Percentiles rank a stretch among this genome's conserved stretches.
phyloP scores from a whole-genome alignment of 2,329 filamentous ascomycete genomes.

The Hypoxylon sp. region DNA sequence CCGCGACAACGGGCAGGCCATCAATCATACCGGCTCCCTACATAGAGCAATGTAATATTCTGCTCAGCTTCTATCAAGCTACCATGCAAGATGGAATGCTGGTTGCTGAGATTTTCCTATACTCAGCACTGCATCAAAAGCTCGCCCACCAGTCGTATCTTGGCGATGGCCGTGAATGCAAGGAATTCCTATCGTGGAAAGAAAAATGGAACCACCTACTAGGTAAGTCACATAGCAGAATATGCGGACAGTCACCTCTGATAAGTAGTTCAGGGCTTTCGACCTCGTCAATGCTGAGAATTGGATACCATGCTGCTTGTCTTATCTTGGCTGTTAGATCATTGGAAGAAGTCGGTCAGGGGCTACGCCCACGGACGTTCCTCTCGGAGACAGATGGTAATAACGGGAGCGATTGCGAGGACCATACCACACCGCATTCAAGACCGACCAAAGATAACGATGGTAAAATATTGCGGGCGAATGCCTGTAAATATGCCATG shows the following conservation, averaged over 20 bases:
- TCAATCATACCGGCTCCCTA: constrained; percentile 58
- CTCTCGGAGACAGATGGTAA: constrained; percentile 47
- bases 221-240: constrained; percentile 44
- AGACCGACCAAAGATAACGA: constrained; percentile 27
- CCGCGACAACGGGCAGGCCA: constrained; percentile 59
- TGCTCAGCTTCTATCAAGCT: constrained; percentile 59
- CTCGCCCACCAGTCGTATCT: constrained; percentile 53
- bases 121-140: constrained; percentile 57
- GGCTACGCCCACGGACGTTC: constrained; percentile 50
- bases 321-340: constrained; percentile 54
- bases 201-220: constrained; percentile 56
- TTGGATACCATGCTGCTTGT: constrained; percentile 56
- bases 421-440: constrained; percentile 21
- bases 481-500: constrained; percentile 52
- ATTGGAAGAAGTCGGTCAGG: constrained; percentile 53
- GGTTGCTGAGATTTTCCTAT: constrained; percentile 58
- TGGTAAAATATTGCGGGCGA: constrained; percentile 45
- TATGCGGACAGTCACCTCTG: background rate
- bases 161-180: constrained; percentile 53
- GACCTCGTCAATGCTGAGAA: constrained; percentile 55
- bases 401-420: constrained; percentile 36
- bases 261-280: constrained; percentile 49
- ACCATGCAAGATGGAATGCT: constrained; percentile 61
- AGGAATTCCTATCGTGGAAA: constrained; percentile 55
- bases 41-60: constrained; percentile 58